Conservation (phyloP, 2,329 filamentous ascomycete genomes). For the Monilinia laxa region DNA sequence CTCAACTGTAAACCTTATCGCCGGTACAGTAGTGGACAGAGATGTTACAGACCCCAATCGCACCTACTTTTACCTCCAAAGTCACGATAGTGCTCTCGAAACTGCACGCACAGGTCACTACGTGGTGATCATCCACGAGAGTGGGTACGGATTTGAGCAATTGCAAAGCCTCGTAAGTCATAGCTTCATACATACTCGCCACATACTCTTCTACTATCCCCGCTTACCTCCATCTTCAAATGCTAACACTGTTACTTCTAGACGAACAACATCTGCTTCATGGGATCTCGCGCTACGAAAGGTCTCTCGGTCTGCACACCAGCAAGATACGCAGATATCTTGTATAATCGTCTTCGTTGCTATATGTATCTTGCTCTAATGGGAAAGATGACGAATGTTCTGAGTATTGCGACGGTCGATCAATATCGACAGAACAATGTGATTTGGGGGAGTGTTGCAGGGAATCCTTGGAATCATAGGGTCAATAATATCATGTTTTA, state of each 20-base stretch:
- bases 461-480: background rate
- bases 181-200: too few species aligned
- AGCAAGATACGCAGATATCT: conserved; percentile 83
- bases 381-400: background rate
- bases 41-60: background rate
- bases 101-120: conserved; percentile 1
- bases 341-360: conserved; percentile 71
- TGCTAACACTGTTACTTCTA: conserved; percentile 43
- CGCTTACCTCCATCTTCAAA: too few species aligned
- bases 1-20: background rate
- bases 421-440: background rate
- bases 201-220: too few species aligned
- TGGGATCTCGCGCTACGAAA: conserved; percentile 80
- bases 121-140: conserved; percentile 60
- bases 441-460: background rate
- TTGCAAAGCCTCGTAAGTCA: too few species aligned
- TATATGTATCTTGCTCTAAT: conserved; percentile 53
- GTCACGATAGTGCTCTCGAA: conserved; percentile 9
- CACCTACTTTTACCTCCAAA: conserved; percentile 9
- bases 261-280: conserved; percentile 76
- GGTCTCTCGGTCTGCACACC: conserved; percentile 81
- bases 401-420: background rate
- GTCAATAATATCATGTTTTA: conserved; percentile 8
- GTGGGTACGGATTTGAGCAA: conserved; percentile 48
- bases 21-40: background rate